Evolutionary conservation across 2,329 filamentous ascomycete genomes (phyloP).

Genomic region (Celoporthe dispersa): DNA sequence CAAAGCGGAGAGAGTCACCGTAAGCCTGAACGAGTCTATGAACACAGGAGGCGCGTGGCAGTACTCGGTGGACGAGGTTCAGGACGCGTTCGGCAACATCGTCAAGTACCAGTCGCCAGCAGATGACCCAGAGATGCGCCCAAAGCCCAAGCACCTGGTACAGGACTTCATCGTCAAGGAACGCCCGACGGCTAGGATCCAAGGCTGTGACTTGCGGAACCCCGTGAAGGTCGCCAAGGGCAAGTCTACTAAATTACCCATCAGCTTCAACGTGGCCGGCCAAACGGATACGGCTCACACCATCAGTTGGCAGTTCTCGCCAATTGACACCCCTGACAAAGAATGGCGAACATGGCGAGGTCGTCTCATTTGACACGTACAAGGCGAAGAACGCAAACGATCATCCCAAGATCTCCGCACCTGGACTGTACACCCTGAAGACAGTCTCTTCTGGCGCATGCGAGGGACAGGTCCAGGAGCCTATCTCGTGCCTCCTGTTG

Average conservation of each 20-base stretch:
- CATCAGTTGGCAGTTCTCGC: conserved; percentile 81
- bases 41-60: conserved; percentile 79
- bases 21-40: conserved; percentile 90
- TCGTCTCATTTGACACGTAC: conserved; percentile 61
- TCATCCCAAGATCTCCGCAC: conserved; percentile 70
- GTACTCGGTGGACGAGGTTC: conserved; percentile 89
- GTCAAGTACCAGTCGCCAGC: conserved; percentile 71
- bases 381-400: conserved; percentile 65
- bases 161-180: conserved; percentile 87
- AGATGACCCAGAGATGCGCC: conserved; percentile 70
- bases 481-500: conserved; percentile 87
- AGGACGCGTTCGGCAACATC: conserved; percentile 86
- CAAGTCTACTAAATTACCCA: conserved; percentile 67
- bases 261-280: conserved; percentile 69
- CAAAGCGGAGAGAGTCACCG: conserved; percentile 71
- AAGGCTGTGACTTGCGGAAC: conserved; percentile 76
- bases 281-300: conserved; percentile 66
- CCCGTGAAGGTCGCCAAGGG: conserved; percentile 86
- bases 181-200: conserved; percentile 73
- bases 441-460: conserved; percentile 82
- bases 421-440: conserved; percentile 85
- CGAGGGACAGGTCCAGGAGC: conserved; percentile 86
- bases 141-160: conserved; percentile 65
- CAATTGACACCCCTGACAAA: conserved; percentile 70
- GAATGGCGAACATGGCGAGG: conserved; percentile 70